phyloP scores from a whole-genome alignment of 495 filamentous ascomycete species.

The Acidiella bohemica region DNA sequence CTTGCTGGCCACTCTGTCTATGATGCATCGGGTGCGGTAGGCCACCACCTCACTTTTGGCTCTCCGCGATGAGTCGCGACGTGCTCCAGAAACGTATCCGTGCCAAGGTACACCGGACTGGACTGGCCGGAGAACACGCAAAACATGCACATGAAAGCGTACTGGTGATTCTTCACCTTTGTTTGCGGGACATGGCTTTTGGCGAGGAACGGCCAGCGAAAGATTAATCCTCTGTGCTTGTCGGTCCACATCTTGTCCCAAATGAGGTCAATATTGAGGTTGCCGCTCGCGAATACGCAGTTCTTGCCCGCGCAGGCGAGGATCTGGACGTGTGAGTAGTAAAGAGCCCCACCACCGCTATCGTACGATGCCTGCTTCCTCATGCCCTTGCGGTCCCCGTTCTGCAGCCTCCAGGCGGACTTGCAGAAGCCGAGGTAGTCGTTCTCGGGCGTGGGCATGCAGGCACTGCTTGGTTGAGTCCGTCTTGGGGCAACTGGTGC shows the following conservation, averaged over 20 bases:
- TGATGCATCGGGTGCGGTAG: constrained; percentile 7
- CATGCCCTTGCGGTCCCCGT: constrained; percentile 6
- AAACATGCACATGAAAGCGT: constrained; percentile 15
- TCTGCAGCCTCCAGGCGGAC: constrained; percentile 13
- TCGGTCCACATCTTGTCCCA: constrained; percentile 3
- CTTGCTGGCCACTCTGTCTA: constrained; percentile 8
- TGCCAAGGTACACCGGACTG: constrained; percentile 6
- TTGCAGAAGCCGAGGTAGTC: constrained; percentile 17
- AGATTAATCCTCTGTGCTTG: constrained; percentile 5
- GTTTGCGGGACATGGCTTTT: constrained; percentile 10
- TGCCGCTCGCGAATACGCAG: constrained; percentile 8
- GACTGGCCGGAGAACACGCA: constrained; percentile 10
- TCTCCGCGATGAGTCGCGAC: constrained; percentile 10
- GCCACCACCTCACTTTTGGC: constrained; percentile 5
- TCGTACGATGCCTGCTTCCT: constrained; percentile 7
- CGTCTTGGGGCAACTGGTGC: background rate
- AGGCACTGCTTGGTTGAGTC: background rate
- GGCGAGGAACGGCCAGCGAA: constrained; percentile 14
- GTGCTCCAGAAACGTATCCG: constrained; percentile 11
- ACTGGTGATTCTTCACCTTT: constrained; percentile 7
- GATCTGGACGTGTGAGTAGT: constrained; percentile 1
- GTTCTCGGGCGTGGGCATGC: constrained; percentile 10
- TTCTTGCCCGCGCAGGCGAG: constrained; percentile 8
- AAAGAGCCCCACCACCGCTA: background rate
- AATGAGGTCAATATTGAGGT: constrained; percentile 4